Percentiles rank a stretch among this genome's conserved stretches.
These are phyloP conservation scores for Rhodotorula mucilaginosa DNA, from an alignment of 1,284 basidiomycete species.

Conservation along the genomic window DNA sequence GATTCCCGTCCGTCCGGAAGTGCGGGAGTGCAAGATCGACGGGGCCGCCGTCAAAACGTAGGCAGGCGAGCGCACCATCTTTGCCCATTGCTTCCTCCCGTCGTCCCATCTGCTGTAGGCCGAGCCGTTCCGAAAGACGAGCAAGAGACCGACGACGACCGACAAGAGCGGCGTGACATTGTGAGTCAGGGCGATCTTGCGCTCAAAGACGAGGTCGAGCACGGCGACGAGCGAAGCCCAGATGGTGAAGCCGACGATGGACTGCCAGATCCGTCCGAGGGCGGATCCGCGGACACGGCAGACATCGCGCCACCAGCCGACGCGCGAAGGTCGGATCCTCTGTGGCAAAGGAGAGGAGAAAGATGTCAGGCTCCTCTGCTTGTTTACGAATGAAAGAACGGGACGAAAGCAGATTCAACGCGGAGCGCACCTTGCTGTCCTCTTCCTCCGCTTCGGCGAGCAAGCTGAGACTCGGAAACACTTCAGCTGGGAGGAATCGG, in stretches of 20 bases:
- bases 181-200: constrained; percentile 36
- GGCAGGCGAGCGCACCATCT: constrained; percentile 31
- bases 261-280: constrained; percentile 39
- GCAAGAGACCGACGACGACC: constrained; percentile 46
- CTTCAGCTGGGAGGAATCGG: background rate
- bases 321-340: constrained; percentile 24
- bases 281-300: constrained; percentile 29
- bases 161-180: constrained; percentile 42
- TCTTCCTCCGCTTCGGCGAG: constrained; percentile 29
- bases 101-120: constrained; percentile 45
- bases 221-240: constrained; percentile 42
- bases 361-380: no score
- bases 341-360: background rate
- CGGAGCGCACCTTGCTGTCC: constrained; percentile 20
- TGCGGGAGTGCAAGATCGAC: no score
- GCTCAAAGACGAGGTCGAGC: constrained; percentile 33
- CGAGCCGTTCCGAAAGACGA: constrained; percentile 42
- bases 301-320: constrained; percentile 38
- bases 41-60: background rate
- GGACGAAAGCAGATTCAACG: background rate
- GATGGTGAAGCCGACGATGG: constrained; percentile 40
- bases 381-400: no score
- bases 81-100: constrained; percentile 41
- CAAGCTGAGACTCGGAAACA: constrained; percentile 20
- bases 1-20: no score